A percentile compares a stretch with the other conserved stretches of the same genome.
Evolutionary conservation across 2,329 filamentous ascomycete genomes (phyloP).

Genomic region (Fusarium sp.): DNA sequence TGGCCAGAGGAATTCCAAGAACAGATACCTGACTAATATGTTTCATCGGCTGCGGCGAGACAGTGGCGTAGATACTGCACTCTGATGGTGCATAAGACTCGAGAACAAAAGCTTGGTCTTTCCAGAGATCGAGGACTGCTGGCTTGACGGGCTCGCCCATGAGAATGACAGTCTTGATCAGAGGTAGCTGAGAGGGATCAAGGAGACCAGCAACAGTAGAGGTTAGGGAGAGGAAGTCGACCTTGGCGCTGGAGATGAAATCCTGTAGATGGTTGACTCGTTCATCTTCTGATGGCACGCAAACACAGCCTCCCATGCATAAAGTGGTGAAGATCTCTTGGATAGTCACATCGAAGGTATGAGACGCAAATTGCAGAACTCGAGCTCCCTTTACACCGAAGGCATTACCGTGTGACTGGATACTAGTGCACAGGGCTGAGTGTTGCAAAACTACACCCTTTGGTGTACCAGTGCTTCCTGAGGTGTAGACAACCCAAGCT

Average conservation of each 20-base stretch:
- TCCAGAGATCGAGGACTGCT: slow-evolving; percentile 1
- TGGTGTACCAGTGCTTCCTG: slow-evolving; percentile 1
- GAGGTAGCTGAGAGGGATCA: neutral
- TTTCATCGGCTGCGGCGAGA: neutral
- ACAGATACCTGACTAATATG: slow-evolving; percentile 5
- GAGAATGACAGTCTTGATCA: neutral
- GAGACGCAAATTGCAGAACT: neutral
- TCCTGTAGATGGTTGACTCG: slow-evolving; percentile 1
- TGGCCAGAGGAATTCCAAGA: neutral
- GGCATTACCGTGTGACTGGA: neutral
- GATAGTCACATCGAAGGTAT: slow-evolving; percentile 3
- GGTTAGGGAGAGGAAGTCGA: neutral
- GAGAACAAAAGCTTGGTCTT: slow-evolving; percentile 2
- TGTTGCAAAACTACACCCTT: slow-evolving; percentile 7
- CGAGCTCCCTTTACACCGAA: neutral
- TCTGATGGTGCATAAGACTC: slow-evolving; percentile 5
- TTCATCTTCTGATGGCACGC: neutral
- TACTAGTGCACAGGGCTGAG: neutral
- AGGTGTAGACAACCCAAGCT: slow-evolving; percentile 14
- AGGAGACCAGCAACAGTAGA: slow-evolving; percentile 3
- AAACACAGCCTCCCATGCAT: slow-evolving; percentile 8
- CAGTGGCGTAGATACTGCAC: slow-evolving; percentile 9
- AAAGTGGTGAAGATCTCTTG: slow-evolving; percentile 9
- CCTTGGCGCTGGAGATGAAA: neutral
- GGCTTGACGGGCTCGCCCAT: slow-evolving; percentile 1